phyloP scores from a whole-genome alignment of 2,329 filamentous ascomycete genomes.

The Fusarium keratoplasticum region DNA sequence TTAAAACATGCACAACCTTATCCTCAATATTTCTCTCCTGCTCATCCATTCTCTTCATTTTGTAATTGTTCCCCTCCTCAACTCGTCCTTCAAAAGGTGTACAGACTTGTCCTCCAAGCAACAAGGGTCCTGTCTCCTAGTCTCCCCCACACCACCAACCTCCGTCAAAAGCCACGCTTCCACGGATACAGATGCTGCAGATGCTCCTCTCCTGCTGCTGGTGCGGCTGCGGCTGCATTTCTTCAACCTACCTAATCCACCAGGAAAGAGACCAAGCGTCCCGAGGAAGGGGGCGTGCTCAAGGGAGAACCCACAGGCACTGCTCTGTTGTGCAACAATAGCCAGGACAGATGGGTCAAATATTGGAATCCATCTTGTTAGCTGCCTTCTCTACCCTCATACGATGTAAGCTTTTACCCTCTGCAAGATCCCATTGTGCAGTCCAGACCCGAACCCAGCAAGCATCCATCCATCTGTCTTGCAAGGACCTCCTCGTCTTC shows the following conservation, averaged over 20 bases:
- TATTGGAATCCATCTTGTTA: background rate
- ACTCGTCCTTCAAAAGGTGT: slow-evolving; percentile 24
- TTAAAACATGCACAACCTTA: background rate
- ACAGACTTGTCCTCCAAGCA: slow-evolving; percentile 29
- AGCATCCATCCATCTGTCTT: background rate
- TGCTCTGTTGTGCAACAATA: background rate
- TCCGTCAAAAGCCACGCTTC: slow-evolving; percentile 1
- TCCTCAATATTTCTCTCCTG: background rate
- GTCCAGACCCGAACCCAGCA: background rate
- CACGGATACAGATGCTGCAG: background rate
- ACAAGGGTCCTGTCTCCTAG: slow-evolving; percentile 36
- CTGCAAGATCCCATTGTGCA: background rate
- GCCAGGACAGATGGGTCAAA: background rate
- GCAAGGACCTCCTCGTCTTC: slow-evolving; percentile 1
- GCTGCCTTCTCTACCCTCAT: background rate
- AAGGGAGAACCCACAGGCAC: background rate
- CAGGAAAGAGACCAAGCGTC: background rate
- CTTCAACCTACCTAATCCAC: background rate
- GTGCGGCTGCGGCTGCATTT: background rate
- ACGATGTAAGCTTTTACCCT: background rate
- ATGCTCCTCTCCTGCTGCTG: background rate
- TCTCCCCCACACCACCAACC: slow-evolving; percentile 38
- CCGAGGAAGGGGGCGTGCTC: background rate
- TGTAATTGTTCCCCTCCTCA: background rate
- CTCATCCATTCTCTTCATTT: background rate